phyloP scores from a whole-genome alignment of 2,329 filamentous ascomycete genomes.

The Penicillium sp. region DNA sequence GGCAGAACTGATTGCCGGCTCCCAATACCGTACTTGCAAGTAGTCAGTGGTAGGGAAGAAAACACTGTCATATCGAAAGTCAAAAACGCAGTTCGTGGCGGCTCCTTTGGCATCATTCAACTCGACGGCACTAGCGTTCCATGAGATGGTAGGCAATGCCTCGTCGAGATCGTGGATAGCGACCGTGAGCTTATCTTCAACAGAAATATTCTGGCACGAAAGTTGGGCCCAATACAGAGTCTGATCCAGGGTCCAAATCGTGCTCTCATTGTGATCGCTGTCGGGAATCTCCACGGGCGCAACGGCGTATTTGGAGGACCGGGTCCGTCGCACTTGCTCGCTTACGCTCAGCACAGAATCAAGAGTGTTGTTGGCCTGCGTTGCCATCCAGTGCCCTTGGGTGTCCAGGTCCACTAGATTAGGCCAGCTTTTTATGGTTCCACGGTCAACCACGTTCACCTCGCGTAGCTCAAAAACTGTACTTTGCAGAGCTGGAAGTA shows the following conservation, averaged over 20 bases:
- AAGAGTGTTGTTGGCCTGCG: constrained; percentile 26
- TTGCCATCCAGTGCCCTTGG: constrained; percentile 32
- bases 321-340: constrained; percentile 21
- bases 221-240: constrained; percentile 34
- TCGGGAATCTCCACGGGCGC: constrained; percentile 33
- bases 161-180: constrained; percentile 19
- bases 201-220: constrained; percentile 22
- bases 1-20: constrained; percentile 24
- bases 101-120: constrained; percentile 15
- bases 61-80: constrained; percentile 31
- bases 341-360: constrained; percentile 22
- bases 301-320: constrained; percentile 30
- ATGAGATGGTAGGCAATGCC: constrained; percentile 22
- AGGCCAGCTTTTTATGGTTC: constrained; percentile 30
- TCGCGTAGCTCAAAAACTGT: constrained; percentile 32
- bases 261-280: constrained; percentile 20
- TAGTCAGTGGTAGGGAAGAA: constrained; percentile 31
- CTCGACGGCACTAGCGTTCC: constrained; percentile 29
- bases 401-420: constrained; percentile 26
- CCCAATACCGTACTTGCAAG: constrained; percentile 36
- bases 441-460: constrained; percentile 22
- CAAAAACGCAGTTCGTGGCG: constrained; percentile 23
- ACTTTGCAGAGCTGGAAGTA: constrained; percentile 34
- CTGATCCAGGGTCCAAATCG: constrained; percentile 33
- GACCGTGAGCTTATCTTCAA: constrained; percentile 22